These are phyloP conservation scores for Hordeum marinum DNA, from an alignment of 176 grass and related monocot species.

Conservation along the genomic window DNA sequence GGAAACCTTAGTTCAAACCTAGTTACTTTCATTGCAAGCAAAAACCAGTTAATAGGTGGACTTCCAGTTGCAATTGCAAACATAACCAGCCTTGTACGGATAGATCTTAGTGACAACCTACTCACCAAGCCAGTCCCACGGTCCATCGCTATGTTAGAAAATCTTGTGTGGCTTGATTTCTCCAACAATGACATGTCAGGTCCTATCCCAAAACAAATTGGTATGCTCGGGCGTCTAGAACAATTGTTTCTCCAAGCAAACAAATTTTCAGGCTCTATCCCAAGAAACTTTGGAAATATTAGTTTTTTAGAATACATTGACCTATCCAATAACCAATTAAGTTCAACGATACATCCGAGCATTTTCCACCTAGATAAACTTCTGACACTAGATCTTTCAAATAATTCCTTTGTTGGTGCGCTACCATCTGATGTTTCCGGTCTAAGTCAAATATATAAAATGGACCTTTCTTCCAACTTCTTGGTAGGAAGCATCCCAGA, in stretches of 20 bases:
- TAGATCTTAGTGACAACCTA: not conserved
- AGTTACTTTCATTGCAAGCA: rapidly evolving
- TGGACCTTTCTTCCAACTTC: not conserved
- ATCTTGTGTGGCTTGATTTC: not conserved
- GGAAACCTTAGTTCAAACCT: not conserved
- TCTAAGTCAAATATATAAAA: not conserved
- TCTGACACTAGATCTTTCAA: not conserved
- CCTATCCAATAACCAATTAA: not conserved
- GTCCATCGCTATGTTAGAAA: not conserved
- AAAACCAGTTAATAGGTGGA: not conserved
- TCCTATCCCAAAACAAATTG: not conserved
- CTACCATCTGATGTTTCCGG: not conserved
- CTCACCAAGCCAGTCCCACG: not conserved
- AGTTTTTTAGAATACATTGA: not conserved
- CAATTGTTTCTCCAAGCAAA: not conserved
- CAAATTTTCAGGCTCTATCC: not conserved
- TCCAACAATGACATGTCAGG: not conserved
- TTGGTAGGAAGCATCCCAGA: not conserved
- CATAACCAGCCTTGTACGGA: not conserved
- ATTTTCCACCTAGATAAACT: not conserved
- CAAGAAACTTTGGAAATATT: not conserved
- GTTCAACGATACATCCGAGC: not conserved
- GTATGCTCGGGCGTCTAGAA: not conserved
- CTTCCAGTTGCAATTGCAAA: not conserved
- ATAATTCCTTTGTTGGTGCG: not conserved